Evolutionary conservation across 805 yeast species (phyloP), one percentile per base, ranked within the genome.

Genomic region (Pichia pseudocactophila): DNA sequence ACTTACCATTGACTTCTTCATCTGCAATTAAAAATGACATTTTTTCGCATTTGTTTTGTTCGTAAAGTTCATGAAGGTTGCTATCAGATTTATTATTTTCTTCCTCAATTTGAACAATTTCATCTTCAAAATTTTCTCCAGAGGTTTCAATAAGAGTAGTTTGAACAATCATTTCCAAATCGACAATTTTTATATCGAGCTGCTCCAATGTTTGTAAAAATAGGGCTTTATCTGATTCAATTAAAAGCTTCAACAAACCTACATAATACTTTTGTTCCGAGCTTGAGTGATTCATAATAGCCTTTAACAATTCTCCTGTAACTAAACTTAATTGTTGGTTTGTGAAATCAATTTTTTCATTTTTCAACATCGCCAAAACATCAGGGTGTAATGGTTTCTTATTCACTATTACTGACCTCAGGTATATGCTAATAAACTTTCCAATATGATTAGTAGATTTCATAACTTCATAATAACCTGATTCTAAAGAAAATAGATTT

Each of bases 81-180:
- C 54, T 55, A 8, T 48, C 54, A 9, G 49, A 20, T 12, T 22
- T 31, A 30, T 36, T 56, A 8, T 46, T 57, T 9, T 51, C 56
- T 9, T 54, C 59, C 15, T 46, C 56, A n/a, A 51, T 48, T 19
- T 57, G 47, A 19, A 61, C 45, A 39, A 60, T 53, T 2, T 64
- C 63, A 27, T 57, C 66, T 19, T 58, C 55, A 4, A 50, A 55
- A 17, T 53, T 51, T 22, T 46, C 37, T 22, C 28, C 37, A 8
- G 16, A 3, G 2, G 36, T 34, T 15, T 48, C 50, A 22, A 61
- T 52, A 40, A 87, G 61, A 0, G 89, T 78, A 1, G 82, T 71
- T 62, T 85, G 83, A 36, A 86, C 63, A 41, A 72, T 69, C 69
- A 87, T 73, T 64, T 81, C 89, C 25, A 80, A 63, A 4, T 66